phyloP scores from a whole-genome alignment of 2,329 filamentous ascomycete genomes.

The Lachnellula subtilissima region DNA sequence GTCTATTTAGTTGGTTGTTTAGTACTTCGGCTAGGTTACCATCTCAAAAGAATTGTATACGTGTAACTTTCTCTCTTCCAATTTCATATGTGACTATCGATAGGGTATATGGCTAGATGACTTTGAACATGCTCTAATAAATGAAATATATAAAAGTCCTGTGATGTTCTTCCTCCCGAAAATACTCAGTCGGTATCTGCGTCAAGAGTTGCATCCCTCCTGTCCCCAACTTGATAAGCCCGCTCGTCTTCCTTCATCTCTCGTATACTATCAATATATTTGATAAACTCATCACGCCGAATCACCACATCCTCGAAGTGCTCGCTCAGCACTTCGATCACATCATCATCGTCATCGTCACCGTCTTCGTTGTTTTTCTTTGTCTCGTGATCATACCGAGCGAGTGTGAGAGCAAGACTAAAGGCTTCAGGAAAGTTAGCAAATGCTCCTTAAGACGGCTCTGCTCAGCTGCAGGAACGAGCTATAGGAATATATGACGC shows the following conservation, averaged over 20 bases:
- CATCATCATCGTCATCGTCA: not conserved
- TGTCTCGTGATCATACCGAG: not conserved
- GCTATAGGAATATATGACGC: not conserved
- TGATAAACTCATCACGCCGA: not conserved
- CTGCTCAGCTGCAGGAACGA: not conserved
- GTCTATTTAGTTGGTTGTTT: too few species aligned
- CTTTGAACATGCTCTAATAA: too few species aligned
- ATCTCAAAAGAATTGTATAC: too few species aligned
- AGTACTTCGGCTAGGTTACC: too few species aligned
- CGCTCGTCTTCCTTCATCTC: not conserved
- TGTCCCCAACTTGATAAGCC: not conserved
- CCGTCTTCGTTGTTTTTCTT: not conserved
- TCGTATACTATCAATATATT: slow-evolving; percentile 3
- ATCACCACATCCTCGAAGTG: not conserved
- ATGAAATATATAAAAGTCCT: too few species aligned
- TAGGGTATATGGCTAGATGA: too few species aligned
- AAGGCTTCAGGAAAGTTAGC: not conserved
- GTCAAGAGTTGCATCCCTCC: not conserved
- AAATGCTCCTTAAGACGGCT: not conserved
- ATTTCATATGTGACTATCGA: too few species aligned
- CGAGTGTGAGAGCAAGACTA: not conserved
- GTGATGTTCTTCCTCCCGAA: not conserved
- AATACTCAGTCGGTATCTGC: not conserved
- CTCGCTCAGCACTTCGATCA: not conserved
- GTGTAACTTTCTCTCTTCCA: too few species aligned